Evolutionary conservation across 2,329 filamentous ascomycete genomes (phyloP), one percentile per base, ranked within the genome.

Genomic region (Lecanoromycetidae sp.): DNA sequence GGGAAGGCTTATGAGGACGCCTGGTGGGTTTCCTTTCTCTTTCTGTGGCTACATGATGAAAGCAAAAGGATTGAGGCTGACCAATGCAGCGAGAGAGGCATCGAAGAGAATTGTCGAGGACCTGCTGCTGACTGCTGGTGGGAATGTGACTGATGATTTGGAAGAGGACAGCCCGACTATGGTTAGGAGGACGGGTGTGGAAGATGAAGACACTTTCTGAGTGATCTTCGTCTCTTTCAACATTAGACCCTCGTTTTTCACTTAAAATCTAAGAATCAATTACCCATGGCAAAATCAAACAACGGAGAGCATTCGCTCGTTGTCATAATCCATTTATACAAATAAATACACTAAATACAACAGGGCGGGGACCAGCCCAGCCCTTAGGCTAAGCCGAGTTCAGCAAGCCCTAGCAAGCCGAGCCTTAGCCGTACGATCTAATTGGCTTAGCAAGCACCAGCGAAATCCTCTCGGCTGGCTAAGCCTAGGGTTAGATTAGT

Each of bases 91-190:
- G 19, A 69, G 66, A 48, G 69, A 72, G 61, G 69, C 69, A 8
- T 70, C 67, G 2, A 69, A 66, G 47, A 65, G 67, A 3, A 72
- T 72, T 15, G 68, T 72, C 12, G 65, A 67, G 10, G 67, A 71
- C 54, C 58, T 72, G 4, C 56, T 72, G 2, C 61, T 63, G 29
- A 71, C 66, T 5, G 69, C 69, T 17, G 67, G 68, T 2, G 64
- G 64, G 12, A 65, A 62, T 27, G 54, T 53, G 35, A 59, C 57
- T 9, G 59, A 57, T 29, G 57, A 59, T 41, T 60, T 64, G 43
- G 54, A 65, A 2, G 56, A 59, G 4, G 62, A 63, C 20, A 64
- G 62, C 23, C 63, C 66, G 30, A 71, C 65, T 52, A 57, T 71
- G 8, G 63, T 71, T n/a, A 60, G 64, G 37, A 62, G 64, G 20